Evolutionary conservation across 2,329 filamentous ascomycete genomes (phyloP), one percentile per base, ranked within the genome.

Genomic region (Aspergillus sp.): DNA sequence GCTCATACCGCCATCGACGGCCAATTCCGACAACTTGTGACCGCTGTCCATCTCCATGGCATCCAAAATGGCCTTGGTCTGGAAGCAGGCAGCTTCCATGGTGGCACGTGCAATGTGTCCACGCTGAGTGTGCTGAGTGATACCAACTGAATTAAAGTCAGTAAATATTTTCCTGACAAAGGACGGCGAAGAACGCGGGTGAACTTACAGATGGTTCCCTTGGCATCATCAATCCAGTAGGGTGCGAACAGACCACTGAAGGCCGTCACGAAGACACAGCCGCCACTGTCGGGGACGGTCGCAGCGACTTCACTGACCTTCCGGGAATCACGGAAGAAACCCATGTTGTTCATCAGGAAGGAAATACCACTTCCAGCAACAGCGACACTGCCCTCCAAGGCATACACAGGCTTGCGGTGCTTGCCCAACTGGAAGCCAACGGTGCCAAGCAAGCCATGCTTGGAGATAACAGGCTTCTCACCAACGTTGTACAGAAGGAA

Each of bases 151-250:
- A 60, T 23, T 53, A 15, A 19, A 28, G 43, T 63, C 7, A 63
- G 62, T 52, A 23, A 49, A 17, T 45, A 4, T 2, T 6, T 21
- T 21, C 3, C 21, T 12, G 30, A 2, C 7, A 28, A 28, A 15
- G 25, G 57, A 30, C 19, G 32, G 12, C 12, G 30, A 17, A 19
- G 8, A 36, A 17, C 0, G 9, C 2, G 55, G 12, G 49, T 12
- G 25, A 28, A 80, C 84, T 78, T 80, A 88, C 85, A 93, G 58
- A 95, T 87, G 5, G 92, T 96, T 61, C 92, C 92, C 74, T 92
- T 90, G 19, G 92, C 92, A 77, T 96, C 91, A 72, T 96, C 92
- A 63, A 96, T 94, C 92, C 92, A 97, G 77, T 97, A 96, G 0
- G 92, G 92, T 1, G 92, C 92, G 73, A 96, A 96, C 2, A 97